These are phyloP conservation scores for Clathrospora elynae DNA, from an alignment of 2,329 filamentous ascomycete genomes.

Conservation along the genomic window DNA sequence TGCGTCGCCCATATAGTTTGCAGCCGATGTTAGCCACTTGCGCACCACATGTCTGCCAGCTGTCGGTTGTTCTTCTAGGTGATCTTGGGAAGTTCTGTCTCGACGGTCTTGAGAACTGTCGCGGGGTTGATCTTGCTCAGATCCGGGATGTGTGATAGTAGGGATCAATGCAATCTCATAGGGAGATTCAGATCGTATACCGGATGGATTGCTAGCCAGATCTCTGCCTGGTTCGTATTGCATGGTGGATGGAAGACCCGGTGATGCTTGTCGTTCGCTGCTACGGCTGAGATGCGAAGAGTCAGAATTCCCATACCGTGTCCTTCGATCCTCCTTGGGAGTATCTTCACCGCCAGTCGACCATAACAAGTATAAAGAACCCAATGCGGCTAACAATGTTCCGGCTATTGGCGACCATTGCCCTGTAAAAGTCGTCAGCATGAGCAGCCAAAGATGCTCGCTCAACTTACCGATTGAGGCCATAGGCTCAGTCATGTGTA, in stretches of 20 bases:
- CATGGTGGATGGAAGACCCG: constrained; percentile 1
- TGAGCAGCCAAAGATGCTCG: not conserved
- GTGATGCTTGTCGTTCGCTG: constrained; percentile 12
- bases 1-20: constrained; percentile 56
- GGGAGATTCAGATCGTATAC: constrained; percentile 22
- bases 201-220: constrained; percentile 2
- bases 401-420: constrained; percentile 67
- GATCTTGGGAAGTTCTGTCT: too few species aligned
- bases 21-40: constrained; percentile 50
- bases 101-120: constrained; percentile 4
- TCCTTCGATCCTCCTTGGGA: constrained; percentile 14
- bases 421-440: constrained; percentile 13
- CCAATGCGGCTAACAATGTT: constrained; percentile 62
- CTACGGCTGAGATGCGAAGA: constrained; percentile 30
- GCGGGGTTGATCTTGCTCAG: constrained; percentile 4
- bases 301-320: constrained; percentile 6
- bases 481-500: constrained; percentile 66
- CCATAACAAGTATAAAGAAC: constrained; percentile 61
- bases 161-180: constrained; percentile 20
- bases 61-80: constrained; percentile 12
- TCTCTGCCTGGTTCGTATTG: constrained; percentile 1
- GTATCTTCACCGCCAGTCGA: constrained; percentile 44
- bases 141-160: constrained; percentile 22
- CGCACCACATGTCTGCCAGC: constrained; percentile 37
- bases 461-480: constrained; percentile 56